Evolutionary conservation across 1,139 yeast genomes (phyloP).

Genomic region (Pichia sp.): DNA sequence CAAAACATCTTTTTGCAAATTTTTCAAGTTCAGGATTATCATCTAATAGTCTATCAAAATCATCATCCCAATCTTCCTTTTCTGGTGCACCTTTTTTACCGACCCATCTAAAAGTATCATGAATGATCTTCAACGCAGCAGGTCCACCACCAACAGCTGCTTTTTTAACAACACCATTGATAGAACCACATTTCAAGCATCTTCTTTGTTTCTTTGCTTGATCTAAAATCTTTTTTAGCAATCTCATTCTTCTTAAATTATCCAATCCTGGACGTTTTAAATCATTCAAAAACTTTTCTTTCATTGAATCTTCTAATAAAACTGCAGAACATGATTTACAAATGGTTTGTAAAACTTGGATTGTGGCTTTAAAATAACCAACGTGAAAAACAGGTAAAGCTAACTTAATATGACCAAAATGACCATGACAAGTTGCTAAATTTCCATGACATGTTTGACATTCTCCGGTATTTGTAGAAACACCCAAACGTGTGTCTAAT

Average conservation of each 20-base stretch:
- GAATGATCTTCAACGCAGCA: constrained; percentile 91
- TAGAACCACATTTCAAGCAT: constrained; percentile 78
- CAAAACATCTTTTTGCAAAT: constrained; percentile 80
- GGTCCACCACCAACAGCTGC: constrained; percentile 91
- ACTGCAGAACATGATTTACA: constrained; percentile 87
- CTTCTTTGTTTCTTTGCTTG: constrained; percentile 95
- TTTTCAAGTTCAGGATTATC: constrained; percentile 85
- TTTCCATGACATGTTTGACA: constrained; percentile 91
- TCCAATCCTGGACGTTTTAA: constrained; percentile 85
- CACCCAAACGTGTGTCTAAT: constrained; percentile 89
- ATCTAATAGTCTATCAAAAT: constrained; percentile 64
- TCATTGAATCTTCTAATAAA: constrained; percentile 65
- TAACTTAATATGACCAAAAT: constrained; percentile 88
- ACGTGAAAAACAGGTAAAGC: constrained; percentile 97
- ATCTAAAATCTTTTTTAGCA: constrained; percentile 73
- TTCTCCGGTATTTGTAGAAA: constrained; percentile 74
- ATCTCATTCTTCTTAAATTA: constrained; percentile 85
- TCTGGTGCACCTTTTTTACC: constrained; percentile 88
- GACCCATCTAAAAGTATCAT: constrained; percentile 92
- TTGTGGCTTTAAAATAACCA: constrained; percentile 90
- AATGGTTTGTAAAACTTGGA: constrained; percentile 81
- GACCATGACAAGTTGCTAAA: constrained; percentile 95
- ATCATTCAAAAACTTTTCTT: constrained; percentile 64
- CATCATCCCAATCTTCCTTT: constrained; percentile 78
- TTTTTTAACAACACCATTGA: constrained; percentile 95